phyloP scores from a whole-genome alignment of 2,329 filamentous ascomycete genomes.

The Tolypocladium nubicola region DNA sequence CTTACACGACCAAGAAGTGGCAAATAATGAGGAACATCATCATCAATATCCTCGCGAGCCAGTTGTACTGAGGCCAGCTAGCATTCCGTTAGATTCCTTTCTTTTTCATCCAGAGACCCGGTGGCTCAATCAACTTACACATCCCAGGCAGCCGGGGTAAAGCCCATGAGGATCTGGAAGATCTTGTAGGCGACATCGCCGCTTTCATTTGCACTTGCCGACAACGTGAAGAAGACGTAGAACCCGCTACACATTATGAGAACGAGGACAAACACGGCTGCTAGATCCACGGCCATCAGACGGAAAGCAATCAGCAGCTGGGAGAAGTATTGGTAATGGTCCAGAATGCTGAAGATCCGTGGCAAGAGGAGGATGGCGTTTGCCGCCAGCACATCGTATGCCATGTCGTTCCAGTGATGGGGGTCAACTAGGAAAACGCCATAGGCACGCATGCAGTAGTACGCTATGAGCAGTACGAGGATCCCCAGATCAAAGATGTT shows the following conservation, averaged over 20 bases:
- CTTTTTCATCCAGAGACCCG: too few species aligned
- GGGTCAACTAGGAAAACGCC: conserved; percentile 74
- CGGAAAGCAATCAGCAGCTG: conserved; percentile 89
- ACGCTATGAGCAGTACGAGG: conserved; percentile 71
- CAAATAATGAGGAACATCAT: conserved; percentile 84
- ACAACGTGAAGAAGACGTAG: conserved; percentile 86
- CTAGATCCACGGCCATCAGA: conserved; percentile 83
- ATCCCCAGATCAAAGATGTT: conserved; percentile 93
- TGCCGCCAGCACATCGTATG: conserved; percentile 87
- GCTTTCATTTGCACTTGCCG: conserved; percentile 59
- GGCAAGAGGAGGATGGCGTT: conserved; percentile 86
- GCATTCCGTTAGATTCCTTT: conserved; percentile 6
- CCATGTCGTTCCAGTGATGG: conserved; percentile 66
- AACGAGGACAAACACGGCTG: conserved; percentile 75
- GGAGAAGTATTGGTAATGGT: conserved; percentile 94
- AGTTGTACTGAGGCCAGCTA: conserved; percentile 63
- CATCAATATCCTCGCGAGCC: conserved; percentile 65
- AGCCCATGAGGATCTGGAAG: conserved; percentile 92
- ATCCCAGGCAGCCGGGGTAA: conserved; percentile 91
- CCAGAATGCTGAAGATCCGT: conserved; percentile 82
- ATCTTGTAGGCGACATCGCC: conserved; percentile 76
- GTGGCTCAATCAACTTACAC: conserved; percentile 39
- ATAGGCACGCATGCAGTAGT: conserved; percentile 83
- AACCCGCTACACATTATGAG: conserved; percentile 87
- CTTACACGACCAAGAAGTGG: conserved; percentile 80